Base-by-base conservation (phyloP, 495 filamentous ascomycete species). In the Penicillium crystallinum region DNA sequence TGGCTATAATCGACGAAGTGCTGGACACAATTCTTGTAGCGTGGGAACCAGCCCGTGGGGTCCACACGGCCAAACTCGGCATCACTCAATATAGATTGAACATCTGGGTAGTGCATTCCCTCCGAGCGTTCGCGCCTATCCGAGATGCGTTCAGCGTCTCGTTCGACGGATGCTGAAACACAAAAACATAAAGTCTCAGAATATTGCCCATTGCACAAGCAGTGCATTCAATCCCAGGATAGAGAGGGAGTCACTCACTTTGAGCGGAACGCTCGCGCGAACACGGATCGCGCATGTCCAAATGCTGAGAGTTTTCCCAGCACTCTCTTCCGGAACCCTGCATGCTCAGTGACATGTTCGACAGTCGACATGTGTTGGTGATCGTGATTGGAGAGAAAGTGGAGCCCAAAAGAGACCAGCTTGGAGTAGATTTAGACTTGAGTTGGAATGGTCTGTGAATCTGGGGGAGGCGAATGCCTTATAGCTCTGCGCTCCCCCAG, bases 1-100 rank as follows among this genome's bases (percentile, higher is more conserved):
- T 98, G 93, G 9, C 88, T 87, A 56, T 86, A 80, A 56, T 95
- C 85, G 59, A 97, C 73, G 65, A 98, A 98, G 70, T 91, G 90
- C 42, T 81, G 81, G 51, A 90, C 80, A 70, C 93, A 97, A 41
- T 80, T 83, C 63, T 87, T 86, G 68, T 96, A 96, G 40, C 86
- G 81, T 19, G 90, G 88, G 61, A 95, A 86, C 93, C 93, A 98
- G 50, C 88, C 86, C 52, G 92, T 78, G 27, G 95, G 84, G 62
- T 95, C 88, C 64, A 76, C 60, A 15, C 73, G 73, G 44, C 67
- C 65, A 54, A 70, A 63, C 22, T 76, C 71, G 30, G 61, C 37
- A 11, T 59, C 59, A 10, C 54, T 53, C 14, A 63, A 40, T 27
- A 52, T 18, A 4, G 53, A 38, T 14, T 53, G 54, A 7, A 52